Percentiles rank a stretch among this genome's conserved stretches.
Evolutionary conservation across 1,284 basidiomycete genomes (phyloP).

Genomic region (Veloboletus limbatus): DNA sequence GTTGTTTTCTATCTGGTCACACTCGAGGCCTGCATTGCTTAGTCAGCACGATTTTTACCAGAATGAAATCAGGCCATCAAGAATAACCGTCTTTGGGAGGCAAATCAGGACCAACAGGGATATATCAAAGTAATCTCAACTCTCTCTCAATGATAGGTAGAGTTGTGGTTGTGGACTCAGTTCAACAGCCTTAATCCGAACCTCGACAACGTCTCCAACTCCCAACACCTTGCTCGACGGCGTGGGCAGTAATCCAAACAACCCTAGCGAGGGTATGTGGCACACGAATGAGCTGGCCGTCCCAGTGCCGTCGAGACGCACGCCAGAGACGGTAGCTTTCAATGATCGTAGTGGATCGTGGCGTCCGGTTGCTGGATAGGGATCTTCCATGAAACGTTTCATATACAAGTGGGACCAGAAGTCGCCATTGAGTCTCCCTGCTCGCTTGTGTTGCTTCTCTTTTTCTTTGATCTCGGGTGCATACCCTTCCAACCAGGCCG

Average conservation of each 20-base stretch:
- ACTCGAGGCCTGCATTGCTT: slow-evolving; percentile 8
- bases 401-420: slow-evolving; percentile 45
- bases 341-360: slow-evolving; percentile 25
- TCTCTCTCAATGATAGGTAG: slow-evolving; percentile 13
- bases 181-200: slow-evolving; percentile 23
- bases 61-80: slow-evolving; percentile 23
- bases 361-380: slow-evolving; percentile 15
- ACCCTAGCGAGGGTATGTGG: slow-evolving; percentile 27
- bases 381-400: slow-evolving; percentile 34
- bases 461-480: slow-evolving; percentile 30
- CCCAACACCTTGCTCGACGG: slow-evolving; percentile 8
- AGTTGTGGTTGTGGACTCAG: slow-evolving; percentile 26
- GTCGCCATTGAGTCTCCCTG: slow-evolving; percentile 34
- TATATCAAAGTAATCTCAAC: no score
- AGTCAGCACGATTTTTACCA: slow-evolving; percentile 17
- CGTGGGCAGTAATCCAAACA: slow-evolving; percentile 18
- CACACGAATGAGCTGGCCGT: slow-evolving; percentile 18
- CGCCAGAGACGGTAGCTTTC: slow-evolving; percentile 24
- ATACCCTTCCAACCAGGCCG: slow-evolving; percentile 42
- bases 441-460: slow-evolving; percentile 30
- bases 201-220: slow-evolving; percentile 26
- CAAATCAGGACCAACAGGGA: no score
- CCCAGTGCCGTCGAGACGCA: slow-evolving; percentile 13
- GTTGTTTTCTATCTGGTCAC: slow-evolving; percentile 6
- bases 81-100: no score